Evolutionary conservation across 306 rosid species (phyloP).

Genomic region (Trichosanthes cucumerina): DNA sequence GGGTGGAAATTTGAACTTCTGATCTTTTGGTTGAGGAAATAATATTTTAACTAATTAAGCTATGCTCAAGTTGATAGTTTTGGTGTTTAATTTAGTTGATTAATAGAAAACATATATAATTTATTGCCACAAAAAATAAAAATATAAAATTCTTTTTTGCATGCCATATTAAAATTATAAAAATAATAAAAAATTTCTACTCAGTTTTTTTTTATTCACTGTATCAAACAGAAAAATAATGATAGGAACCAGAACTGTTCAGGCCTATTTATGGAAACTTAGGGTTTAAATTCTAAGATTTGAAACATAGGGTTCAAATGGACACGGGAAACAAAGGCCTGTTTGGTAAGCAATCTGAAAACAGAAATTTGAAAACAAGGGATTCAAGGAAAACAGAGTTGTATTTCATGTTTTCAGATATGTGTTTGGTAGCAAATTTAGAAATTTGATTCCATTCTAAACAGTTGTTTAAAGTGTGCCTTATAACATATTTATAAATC

Average conservation of each 20-base stretch:
- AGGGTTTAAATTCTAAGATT: neutral
- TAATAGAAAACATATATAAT: too few relatives aligned
- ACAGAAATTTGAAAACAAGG: too few relatives aligned
- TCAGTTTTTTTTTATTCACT: neutral
- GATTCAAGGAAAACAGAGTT: too few relatives aligned
- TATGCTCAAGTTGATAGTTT: neutral
- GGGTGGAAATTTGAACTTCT: neutral
- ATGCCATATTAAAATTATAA: neutral
- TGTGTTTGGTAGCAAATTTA: too few relatives aligned
- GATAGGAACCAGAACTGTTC: neutral
- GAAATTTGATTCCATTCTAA: too few relatives aligned
- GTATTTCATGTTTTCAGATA: too few relatives aligned
- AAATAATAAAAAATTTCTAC: neutral
- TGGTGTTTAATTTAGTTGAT: neutral
- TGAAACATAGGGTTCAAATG: neutral
- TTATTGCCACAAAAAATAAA: neutral
- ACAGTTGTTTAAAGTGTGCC: too few relatives aligned
- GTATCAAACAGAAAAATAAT: neutral
- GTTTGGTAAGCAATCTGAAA: too few relatives aligned
- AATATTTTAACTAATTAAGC: neutral
- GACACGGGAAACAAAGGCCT: too few relatives aligned
- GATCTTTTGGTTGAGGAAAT: neutral
- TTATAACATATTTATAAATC: too few relatives aligned
- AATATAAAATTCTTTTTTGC: neutral
- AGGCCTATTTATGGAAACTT: neutral